These are phyloP conservation scores for Lyophyllum atratum DNA, from an alignment of 768 basidiomycete species.

Conservation along the genomic window DNA sequence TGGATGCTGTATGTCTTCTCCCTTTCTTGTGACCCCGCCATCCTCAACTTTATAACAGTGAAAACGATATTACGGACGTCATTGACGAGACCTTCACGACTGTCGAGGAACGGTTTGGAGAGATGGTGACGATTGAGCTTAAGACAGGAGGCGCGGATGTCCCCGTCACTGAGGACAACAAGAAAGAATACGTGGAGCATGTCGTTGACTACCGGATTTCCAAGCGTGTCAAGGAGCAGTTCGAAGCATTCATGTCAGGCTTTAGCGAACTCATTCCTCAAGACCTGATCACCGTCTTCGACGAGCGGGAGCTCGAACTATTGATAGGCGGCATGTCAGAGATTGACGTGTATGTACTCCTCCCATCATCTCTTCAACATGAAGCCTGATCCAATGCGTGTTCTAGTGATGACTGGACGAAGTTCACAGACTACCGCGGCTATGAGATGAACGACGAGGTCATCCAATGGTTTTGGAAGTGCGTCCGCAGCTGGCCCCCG, in stretches of 20 bases:
- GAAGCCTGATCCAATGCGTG: not conserved
- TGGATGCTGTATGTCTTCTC: conserved; percentile 92
- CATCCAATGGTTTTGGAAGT: conserved; percentile 99
- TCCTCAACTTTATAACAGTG: conserved; percentile 47
- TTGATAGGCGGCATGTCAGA: conserved; percentile 99
- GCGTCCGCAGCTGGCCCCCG: conserved; percentile 95
- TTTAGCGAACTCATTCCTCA: conserved; percentile 99
- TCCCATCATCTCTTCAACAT: not conserved
- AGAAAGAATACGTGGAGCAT: conserved; percentile 95
- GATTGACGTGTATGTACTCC: conserved; percentile 87
- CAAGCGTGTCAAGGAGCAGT: conserved; percentile 96
- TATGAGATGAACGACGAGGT: conserved; percentile 95
- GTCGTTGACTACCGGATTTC: conserved; percentile 98
- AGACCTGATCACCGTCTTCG: conserved; percentile 97
- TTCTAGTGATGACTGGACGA: conserved; percentile 92
- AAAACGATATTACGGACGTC: conserved; percentile 97
- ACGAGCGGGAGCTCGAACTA: conserved; percentile 95
- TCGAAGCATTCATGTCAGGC: conserved; percentile 99
- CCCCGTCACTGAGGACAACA: conserved; percentile 94
- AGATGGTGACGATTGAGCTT: conserved; percentile 95
- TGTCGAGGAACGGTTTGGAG: conserved; percentile 96
- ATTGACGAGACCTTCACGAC: conserved; percentile 98
- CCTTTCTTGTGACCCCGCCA: not conserved
- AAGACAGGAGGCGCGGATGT: conserved; percentile 86
- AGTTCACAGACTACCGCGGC: conserved; percentile 98